Evolutionary conservation across 208 protist genomes (phyloP).

Genomic region (Trypanosoma conorhini): DNA sequence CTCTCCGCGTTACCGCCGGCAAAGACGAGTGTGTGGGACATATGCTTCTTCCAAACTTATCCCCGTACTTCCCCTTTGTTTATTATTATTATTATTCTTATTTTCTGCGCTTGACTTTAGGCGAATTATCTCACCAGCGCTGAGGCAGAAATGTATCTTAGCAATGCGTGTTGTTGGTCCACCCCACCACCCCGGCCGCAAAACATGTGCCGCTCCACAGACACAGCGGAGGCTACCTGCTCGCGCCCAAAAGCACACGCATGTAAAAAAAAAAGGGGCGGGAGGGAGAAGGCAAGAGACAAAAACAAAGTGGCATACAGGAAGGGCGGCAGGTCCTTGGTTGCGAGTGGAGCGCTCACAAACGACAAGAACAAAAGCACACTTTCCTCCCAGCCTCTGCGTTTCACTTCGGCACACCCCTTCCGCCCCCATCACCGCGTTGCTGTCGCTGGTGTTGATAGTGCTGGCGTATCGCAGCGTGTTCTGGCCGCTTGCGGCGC

Average conservation of each 20-base stretch:
- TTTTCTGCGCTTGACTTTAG: neutral
- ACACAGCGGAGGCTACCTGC: no score
- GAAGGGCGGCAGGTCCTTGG: neutral
- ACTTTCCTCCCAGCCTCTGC: neutral
- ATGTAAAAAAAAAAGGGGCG: no score
- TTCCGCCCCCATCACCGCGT: neutral
- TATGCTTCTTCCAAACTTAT: neutral
- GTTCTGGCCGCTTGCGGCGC: constrained; percentile 64
- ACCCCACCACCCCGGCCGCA: neutral
- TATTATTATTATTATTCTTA: no score
- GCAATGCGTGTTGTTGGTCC: neutral
- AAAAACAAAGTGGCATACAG: neutral
- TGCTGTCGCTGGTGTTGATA: constrained; percentile 33
- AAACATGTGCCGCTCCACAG: neutral
- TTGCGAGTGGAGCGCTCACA: neutral
- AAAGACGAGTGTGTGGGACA: neutral
- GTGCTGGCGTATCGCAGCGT: constrained; percentile 53
- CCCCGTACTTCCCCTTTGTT: neutral
- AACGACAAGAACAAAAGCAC: constrained; percentile 3
- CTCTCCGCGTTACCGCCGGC: neutral
- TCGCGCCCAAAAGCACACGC: no score
- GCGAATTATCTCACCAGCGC: neutral
- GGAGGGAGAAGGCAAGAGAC: neutral
- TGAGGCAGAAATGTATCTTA: neutral
- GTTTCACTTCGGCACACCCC: constrained; percentile 35